A percentile compares a stretch with the other conserved stretches of the same genome.
phyloP scores from a whole-genome alignment of 768 basidiomycete species.

The Lactarius indigo region DNA sequence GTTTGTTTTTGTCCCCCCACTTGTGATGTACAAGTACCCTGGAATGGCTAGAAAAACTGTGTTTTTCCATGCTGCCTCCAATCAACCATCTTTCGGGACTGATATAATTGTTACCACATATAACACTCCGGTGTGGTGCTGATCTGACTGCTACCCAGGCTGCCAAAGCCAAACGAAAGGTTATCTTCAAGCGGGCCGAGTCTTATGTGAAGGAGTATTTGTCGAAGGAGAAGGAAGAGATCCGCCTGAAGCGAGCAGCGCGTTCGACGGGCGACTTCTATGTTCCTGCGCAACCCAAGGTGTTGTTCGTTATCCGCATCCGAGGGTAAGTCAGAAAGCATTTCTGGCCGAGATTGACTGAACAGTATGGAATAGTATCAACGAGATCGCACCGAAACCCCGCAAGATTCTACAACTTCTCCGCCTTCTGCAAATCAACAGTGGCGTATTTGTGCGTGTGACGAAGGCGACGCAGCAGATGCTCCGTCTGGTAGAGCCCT shows the following conservation, averaged over 20 bases:
- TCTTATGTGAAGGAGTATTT: conserved; percentile 97
- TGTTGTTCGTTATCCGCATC: conserved; percentile 97
- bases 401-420: conserved; percentile 98
- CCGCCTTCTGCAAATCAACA: conserved; percentile 99
- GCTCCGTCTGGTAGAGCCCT: conserved; percentile 96
- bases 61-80: conserved; percentile 70
- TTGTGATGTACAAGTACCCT: conserved; percentile 83
- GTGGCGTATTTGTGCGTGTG: conserved; percentile 96
- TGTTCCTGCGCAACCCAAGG: conserved; percentile 93
- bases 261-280: conserved; percentile 94
- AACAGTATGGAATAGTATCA: conserved; percentile 67
- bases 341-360: conserved; percentile 18
- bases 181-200: conserved; percentile 99
- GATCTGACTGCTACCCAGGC: conserved; percentile 47
- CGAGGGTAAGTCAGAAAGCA: conserved; percentile 66
- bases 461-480: conserved; percentile 96
- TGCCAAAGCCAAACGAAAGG: conserved; percentile 86
- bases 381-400: conserved; percentile 99
- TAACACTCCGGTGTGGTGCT: conserved; percentile 26
- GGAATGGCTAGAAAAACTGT: conserved; percentile 67
- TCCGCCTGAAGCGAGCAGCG: conserved; percentile 91
- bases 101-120: conserved; percentile 35
- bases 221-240: conserved; percentile 90
- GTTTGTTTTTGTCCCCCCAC: conserved; percentile 24
- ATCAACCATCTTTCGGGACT: conserved; percentile 97